Conservation (phyloP, 2,329 filamentous ascomycete species). For the Trichoderma sp. region DNA sequence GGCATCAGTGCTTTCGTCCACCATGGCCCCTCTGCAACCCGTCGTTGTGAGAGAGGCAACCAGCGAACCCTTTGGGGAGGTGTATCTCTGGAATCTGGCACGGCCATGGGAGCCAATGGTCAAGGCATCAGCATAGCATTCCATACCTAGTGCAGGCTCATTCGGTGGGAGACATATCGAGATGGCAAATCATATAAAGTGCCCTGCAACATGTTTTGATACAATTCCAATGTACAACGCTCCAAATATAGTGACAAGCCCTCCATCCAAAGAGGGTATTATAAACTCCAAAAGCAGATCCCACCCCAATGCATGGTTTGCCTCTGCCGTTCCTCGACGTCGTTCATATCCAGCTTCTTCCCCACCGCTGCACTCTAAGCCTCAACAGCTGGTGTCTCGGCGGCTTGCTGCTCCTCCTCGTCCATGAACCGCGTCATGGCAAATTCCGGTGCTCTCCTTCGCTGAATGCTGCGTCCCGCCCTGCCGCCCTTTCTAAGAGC, state of each 20-base stretch:
- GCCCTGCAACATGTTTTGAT: slow-evolving; percentile 2
- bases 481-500: slow-evolving; percentile 43
- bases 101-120: slow-evolving; percentile 49
- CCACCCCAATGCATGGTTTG: not conserved
- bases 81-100: slow-evolving; percentile 48
- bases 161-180: not conserved
- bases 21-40: slow-evolving; percentile 39
- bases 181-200: not conserved
- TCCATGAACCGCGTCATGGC: slow-evolving; percentile 59
- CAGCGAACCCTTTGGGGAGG: slow-evolving; percentile 40
- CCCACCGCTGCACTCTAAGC: slow-evolving; percentile 28
- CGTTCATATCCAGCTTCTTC: slow-evolving; percentile 23
- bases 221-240: slow-evolving; percentile 21
- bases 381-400: slow-evolving; percentile 5
- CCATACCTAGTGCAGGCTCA: not conserved
- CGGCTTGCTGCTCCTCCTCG: slow-evolving; percentile 45
- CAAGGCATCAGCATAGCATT: slow-evolving; percentile 41
- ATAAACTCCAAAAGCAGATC: slow-evolving; percentile 23
- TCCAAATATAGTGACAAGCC: slow-evolving; percentile 26
- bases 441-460: slow-evolving; percentile 53
- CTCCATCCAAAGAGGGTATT: slow-evolving; percentile 22
- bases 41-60: slow-evolving; percentile 43
- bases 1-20: slow-evolving; percentile 28
- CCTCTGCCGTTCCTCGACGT: not conserved
- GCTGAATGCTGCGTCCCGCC: slow-evolving; percentile 36